Percentiles rank a stretch among this genome's conserved stretches.
Conservation (phyloP, 352 stramenopile genomes). For the Phytophthora pseudosyringae region DNA sequence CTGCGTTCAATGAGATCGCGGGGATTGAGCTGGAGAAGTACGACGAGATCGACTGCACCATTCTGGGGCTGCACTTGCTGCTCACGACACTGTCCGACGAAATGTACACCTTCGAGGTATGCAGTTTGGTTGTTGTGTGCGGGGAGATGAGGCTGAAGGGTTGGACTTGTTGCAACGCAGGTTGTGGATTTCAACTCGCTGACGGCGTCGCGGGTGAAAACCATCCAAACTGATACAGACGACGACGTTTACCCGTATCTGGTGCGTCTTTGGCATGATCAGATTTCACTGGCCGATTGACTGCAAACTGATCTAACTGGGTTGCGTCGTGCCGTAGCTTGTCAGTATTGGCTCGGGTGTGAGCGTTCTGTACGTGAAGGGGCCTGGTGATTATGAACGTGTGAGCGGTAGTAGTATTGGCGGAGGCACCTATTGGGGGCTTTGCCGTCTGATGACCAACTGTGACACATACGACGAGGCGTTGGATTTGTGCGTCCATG, state of each 20-base stretch:
- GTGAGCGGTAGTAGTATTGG: constrained; percentile 98
- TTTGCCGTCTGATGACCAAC: constrained; percentile 95
- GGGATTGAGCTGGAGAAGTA: constrained; percentile 87
- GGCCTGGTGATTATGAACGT: constrained; percentile 94
- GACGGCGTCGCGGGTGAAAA: constrained; percentile 74
- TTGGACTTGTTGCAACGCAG: constrained; percentile 26
- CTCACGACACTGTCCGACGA: constrained; percentile 96
- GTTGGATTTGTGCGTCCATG: constrained; percentile 79
- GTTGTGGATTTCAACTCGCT: constrained; percentile 86
- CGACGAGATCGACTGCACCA: constrained; percentile 97
- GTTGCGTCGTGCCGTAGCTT: constrained; percentile 50
- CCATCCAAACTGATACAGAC: constrained; percentile 78
- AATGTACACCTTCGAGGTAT: constrained; percentile 97
- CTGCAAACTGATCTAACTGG: constrained; percentile 3
- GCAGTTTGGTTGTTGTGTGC: neutral
- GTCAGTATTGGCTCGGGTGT: constrained; percentile 99
- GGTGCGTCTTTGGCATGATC: constrained; percentile 37
- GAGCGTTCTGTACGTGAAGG: constrained; percentile 95
- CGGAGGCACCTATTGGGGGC: constrained; percentile 98
- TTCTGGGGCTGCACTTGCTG: constrained; percentile 97
- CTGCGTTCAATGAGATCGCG: constrained; percentile 74
- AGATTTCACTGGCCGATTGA: neutral
- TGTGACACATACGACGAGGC: constrained; percentile 87
- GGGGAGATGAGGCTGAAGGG: constrained; percentile 5
- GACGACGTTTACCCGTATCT: constrained; percentile 89